Base-by-base conservation (phyloP, 2,329 filamentous ascomycete genomes). In the Zasmidium angulare region DNA sequence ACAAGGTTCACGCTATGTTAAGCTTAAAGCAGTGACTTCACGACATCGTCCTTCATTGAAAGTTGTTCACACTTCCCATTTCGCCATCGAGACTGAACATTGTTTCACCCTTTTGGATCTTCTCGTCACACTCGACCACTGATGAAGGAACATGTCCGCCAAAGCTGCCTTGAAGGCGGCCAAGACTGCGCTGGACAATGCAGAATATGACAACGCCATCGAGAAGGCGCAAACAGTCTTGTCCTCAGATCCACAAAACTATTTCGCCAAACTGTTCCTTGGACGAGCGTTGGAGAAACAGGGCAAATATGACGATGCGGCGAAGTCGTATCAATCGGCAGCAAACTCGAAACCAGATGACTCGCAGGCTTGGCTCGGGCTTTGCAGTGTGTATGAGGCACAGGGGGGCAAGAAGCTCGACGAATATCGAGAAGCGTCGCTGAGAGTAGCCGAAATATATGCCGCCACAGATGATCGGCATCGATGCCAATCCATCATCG, bases 181-280 rank as follows among this genome's bases (percentile, higher is more conserved):
- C 65, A 90, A 89, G 71, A 84, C 89, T 64, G 87, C 89, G 50
- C 83, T 96, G 66, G 89, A 91, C 71, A 83, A 87, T 61, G 84
- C 90, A 68, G 89, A 95, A 70, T 96, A 88, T 79, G 88, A 89
- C 61, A 87, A 89, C 69, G 91, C 89, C 47, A 82, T 88, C 53
- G 78, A 84, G 26, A 86, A 91, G 72, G 87, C 90, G 3, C 82
- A 86, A 61, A 82, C 84, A 24, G 80, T 96, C 40, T 78, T 96
- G 50, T 81, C 87, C 55, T 84, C 84, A 64, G 92, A 97, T 62
- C 78, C 87, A 1, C 84, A 87, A 63, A 96, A 89, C 74, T 95
- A 96, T 75, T 91, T 93, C 74, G 92, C 86, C 84, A 91, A 79
- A 65, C 83, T 98, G n/a, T 96, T 97, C 71, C 80, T 96, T 19